phyloP scores from a whole-genome alignment of 2,329 filamentous ascomycete genomes.

The Exophiala viscosa region DNA sequence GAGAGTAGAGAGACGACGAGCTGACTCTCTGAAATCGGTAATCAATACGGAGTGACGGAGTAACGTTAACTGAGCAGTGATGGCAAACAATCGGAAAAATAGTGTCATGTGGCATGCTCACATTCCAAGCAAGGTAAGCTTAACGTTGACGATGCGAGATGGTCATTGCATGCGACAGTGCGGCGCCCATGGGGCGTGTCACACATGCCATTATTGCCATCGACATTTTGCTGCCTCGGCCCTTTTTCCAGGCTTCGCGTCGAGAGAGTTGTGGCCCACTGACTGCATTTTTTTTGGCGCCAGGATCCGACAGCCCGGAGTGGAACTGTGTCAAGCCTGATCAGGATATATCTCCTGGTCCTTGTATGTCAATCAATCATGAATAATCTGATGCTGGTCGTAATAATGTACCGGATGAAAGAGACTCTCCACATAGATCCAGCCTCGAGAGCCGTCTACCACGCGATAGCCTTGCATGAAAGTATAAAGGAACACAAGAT shows the following conservation, averaged over 20 bases:
- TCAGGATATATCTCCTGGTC: too few species aligned
- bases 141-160: not conserved
- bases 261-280: not conserved
- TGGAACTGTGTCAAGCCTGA: too few species aligned
- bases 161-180: too few species aligned
- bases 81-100: constrained; percentile 2
- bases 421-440: too few species aligned
- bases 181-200: not conserved
- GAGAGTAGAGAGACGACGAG: not conserved
- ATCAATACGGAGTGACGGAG: not conserved
- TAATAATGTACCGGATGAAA: too few species aligned
- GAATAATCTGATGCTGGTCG: too few species aligned
- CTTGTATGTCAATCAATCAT: too few species aligned
- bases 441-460: too few species aligned
- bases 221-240: too few species aligned
- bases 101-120: not conserved
- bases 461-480: not conserved
- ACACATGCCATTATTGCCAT: too few species aligned
- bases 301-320: too few species aligned
- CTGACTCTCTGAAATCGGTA: not conserved
- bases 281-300: not conserved
- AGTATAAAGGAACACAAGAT: not conserved
- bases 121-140: not conserved
- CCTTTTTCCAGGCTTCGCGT: too few species aligned
- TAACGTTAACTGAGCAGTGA: not conserved